Base-by-base conservation (phyloP, 1,139 yeast species). In the Protomyces lactucae-debilis region DNA sequence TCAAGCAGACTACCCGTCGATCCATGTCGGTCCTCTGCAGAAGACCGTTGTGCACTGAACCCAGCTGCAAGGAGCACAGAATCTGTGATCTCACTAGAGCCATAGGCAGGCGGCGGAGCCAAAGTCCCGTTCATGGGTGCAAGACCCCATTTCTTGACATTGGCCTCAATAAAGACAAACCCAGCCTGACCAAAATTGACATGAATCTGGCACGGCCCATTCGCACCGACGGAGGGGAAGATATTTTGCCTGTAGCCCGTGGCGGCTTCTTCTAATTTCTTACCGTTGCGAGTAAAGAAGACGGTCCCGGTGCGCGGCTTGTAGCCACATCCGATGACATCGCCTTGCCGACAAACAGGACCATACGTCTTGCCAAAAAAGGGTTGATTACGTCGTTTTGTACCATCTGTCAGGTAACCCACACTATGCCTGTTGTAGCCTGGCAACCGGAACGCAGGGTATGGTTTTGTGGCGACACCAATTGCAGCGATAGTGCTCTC, bases 111-210 rank as follows among this genome's bases (percentile, higher is more conserved):
- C 1, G 93, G 93, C 1, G 90, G 86, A 2, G 90, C 90, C 67
- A 87, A 80, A 1, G 83, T 80, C 0, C 92, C 93, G 65, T 78
- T 85, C 52, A 83, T 82, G 55, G 88, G 87, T 35, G 96, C 96
- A 70, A 93, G 87, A 2, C 97, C 97, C 80, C 95, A 89, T 74
- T 91, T 92, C 71, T 90, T 82, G 37, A 90, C 96, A 74, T 93
- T 92, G 5, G 97, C 98, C 75, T 93, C 98, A 66, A 93, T 89
- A 79, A 88, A 92, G 1, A 93, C 97, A 76, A 85, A 93, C 0
- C 98, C 99, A 57, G 85, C 77, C 73, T 91, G 97, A 0, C 99
- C 99, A 65, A 93, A 77, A 73, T 93, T 93, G 14, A 88, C 92
- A 70, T 86, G 87, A 61, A 93, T 82, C 68, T 85, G 74, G 75